phyloP scores from a whole-genome alignment of 257 asterid species.

The Asclepias syriaca region DNA sequence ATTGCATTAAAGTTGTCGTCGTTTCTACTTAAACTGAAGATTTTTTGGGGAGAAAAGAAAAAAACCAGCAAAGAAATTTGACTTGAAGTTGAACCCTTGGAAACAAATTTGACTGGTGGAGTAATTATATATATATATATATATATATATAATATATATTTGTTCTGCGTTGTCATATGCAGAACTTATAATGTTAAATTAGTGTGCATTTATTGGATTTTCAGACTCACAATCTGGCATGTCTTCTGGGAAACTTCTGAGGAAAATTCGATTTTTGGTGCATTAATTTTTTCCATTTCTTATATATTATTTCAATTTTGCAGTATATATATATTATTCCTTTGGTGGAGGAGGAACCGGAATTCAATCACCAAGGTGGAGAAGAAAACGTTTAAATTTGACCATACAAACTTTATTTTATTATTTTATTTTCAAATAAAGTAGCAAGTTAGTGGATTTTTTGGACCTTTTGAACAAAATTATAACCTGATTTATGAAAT shows the following conservation, averaged over 20 bases:
- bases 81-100: slow-evolving; percentile 5
- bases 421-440: not conserved
- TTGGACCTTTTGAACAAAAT: not conserved
- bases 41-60: not conserved
- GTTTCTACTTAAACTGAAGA: slow-evolving; percentile 8
- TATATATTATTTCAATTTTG: not conserved
- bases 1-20: slow-evolving; percentile 18
- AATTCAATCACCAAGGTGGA: slow-evolving; percentile 10
- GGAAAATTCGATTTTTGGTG: slow-evolving; percentile 22
- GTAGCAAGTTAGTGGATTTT: not conserved
- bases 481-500: too few relatives aligned
- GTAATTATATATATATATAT: not conserved
- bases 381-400: not conserved
- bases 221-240: slow-evolving; percentile 35
- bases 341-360: not conserved
- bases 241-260: slow-evolving; percentile 52
- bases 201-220: not conserved
- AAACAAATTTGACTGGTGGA: not conserved
- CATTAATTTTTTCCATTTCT: slow-evolving; percentile 32
- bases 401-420: not conserved
- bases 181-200: not conserved
- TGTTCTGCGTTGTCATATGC: not conserved
- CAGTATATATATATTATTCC: not conserved
- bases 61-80: not conserved
- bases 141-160: too few relatives aligned